phyloP scores from a whole-genome alignment of 306 rosid genomes.

The Sechiopsis laciniata region DNA sequence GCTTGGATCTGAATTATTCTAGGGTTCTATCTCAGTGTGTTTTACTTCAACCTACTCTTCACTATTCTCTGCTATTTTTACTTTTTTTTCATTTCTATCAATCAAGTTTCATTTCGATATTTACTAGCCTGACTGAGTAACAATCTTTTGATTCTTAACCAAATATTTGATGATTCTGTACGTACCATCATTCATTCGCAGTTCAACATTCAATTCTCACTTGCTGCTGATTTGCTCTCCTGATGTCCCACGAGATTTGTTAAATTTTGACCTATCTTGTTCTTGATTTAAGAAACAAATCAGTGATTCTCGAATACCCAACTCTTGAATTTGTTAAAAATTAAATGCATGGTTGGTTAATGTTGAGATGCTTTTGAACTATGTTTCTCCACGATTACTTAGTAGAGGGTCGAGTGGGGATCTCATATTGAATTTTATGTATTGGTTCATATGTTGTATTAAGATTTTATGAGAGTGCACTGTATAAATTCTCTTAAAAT shows the following conservation, averaged over 20 bases:
- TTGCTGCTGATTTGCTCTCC: not conserved
- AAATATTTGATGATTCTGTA: not conserved
- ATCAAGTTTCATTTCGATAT: not conserved
- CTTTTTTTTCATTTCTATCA: not conserved
- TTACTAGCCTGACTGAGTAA: not conserved
- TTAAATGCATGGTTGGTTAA: not conserved
- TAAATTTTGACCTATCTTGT: not conserved
- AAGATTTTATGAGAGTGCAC: no score
- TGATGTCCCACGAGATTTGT: not conserved
- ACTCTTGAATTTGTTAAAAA: not conserved
- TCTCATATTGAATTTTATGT: no score
- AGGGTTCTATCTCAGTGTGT: not conserved
- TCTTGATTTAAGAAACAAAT: not conserved
- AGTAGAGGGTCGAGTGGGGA: no score
- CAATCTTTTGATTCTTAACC: not conserved
- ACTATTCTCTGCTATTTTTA: not conserved
- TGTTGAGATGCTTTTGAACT: no score
- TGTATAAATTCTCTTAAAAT: no score
- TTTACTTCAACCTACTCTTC: not conserved
- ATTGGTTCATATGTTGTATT: no score
- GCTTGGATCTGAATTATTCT: not conserved
- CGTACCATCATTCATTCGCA: not conserved
- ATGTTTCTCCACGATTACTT: no score
- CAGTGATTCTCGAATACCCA: not conserved
- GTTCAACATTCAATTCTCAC: not conserved